Conservation (phyloP, 148 eudicot genomes). For the Nepenthes gracilis region DNA sequence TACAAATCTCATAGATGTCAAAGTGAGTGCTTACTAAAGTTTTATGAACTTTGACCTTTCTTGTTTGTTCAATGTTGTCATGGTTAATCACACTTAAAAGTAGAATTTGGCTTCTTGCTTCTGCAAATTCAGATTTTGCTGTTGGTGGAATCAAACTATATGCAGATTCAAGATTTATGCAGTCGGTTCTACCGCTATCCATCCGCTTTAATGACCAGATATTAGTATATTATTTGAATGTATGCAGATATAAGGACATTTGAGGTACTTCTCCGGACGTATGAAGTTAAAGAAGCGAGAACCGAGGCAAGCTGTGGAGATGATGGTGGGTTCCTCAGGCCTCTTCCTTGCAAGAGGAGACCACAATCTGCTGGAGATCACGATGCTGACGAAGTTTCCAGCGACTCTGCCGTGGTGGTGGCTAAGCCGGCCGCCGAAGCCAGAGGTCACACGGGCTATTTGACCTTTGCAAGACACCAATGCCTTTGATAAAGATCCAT, state of each 20-base stretch:
- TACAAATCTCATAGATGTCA: too few relatives aligned
- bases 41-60: too few relatives aligned
- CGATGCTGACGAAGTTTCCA: conserved; percentile 30
- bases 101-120: too few relatives aligned
- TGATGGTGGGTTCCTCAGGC: conserved; percentile 20
- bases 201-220: too few relatives aligned
- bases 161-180: too few relatives aligned
- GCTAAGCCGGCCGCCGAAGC: conserved; percentile 65
- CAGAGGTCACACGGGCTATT: conserved; percentile 88
- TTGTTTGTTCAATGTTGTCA: too few relatives aligned
- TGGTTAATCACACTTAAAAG: too few relatives aligned
- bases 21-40: too few relatives aligned
- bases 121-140: too few relatives aligned
- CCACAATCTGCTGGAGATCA: conserved; percentile 29
- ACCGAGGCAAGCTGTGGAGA: conserved; percentile 23
- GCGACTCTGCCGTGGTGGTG: conserved; percentile 27
- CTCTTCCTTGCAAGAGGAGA: conserved; percentile 51
- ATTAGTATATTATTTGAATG: too few relatives aligned
- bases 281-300: conserved; percentile 58
- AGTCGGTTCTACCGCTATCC: too few relatives aligned
- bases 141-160: too few relatives aligned
- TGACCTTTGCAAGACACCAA: conserved; percentile 82
- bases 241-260: conserved; percentile 72
- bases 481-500: conserved; percentile 15
- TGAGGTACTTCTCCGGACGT: conserved; percentile 73